These are phyloP conservation scores for Biscutella laevigata DNA, from an alignment of 441 rosid species.

Conservation along the genomic window DNA sequence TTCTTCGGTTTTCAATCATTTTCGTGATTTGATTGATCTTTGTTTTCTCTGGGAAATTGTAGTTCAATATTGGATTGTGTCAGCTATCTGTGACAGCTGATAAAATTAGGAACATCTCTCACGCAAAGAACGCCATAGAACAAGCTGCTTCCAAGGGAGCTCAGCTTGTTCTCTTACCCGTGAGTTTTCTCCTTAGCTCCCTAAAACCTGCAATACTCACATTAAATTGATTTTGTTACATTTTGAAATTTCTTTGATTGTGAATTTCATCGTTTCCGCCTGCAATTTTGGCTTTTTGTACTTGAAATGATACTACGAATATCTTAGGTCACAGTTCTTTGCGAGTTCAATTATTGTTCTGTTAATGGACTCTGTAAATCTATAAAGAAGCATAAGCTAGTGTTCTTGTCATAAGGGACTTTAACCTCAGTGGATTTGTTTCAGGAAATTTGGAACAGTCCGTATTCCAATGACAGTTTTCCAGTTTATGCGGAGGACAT, in stretches of 20 bases:
- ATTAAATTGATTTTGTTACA: neutral
- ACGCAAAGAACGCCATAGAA: constrained; percentile 54
- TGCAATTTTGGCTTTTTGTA: neutral
- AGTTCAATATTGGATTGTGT: constrained; percentile 83
- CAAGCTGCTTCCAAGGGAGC: constrained; percentile 78
- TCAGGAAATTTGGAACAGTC: constrained; percentile 93
- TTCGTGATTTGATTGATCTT: neutral
- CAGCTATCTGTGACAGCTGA: constrained; percentile 67
- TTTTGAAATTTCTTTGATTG: neutral
- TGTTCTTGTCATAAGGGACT: neutral
- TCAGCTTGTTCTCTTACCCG: constrained; percentile 74
- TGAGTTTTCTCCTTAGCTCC: constrained; percentile 26
- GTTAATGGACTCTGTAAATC: neutral
- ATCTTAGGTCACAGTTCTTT: too few species aligned
- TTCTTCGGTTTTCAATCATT: neutral
- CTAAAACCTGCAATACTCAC: neutral
- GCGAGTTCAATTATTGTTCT: neutral
- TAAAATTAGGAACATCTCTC: constrained; percentile 67
- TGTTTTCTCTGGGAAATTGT: neutral
- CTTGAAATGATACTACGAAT: too few species aligned
- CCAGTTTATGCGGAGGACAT: constrained; percentile 88
- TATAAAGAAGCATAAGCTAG: neutral
- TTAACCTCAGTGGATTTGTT: neutral
- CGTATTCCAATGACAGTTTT: constrained; percentile 81
- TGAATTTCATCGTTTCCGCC: neutral